Conservation (phyloP, 1,284 basidiomycete genomes). For the Trichosporon sp. region DNA sequence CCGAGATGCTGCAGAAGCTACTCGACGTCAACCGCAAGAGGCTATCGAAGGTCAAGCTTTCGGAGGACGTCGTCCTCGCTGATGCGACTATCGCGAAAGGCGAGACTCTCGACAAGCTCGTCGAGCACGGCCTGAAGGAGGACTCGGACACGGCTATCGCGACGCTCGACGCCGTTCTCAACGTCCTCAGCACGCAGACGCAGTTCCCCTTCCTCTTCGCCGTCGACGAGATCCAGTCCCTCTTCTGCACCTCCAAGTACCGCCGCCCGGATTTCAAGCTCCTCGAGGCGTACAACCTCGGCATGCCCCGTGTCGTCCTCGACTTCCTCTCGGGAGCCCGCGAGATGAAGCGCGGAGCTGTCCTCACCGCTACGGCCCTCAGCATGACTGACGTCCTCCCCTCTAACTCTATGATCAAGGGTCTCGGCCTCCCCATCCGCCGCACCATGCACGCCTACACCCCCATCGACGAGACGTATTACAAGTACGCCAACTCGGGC, state of each 20-base stretch:
- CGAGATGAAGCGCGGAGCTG: constrained; percentile 60
- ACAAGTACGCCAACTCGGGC: constrained; percentile 42
- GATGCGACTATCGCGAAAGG: constrained; percentile 60
- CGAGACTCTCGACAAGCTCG: constrained; percentile 64
- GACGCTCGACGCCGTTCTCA: constrained; percentile 68
- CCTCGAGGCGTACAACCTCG: constrained; percentile 78
- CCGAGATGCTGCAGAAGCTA: constrained; percentile 50
- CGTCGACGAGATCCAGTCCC: constrained; percentile 81
- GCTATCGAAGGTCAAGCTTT: constrained; percentile 53
- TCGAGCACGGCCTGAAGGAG: constrained; percentile 65
- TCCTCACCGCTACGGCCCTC: constrained; percentile 48
- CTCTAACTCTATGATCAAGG: constrained; percentile 36
- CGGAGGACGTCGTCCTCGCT: constrained; percentile 42
- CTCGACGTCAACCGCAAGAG: constrained; percentile 51
- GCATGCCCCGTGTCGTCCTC: constrained; percentile 74
- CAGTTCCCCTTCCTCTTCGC: constrained; percentile 78
- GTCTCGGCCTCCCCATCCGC: constrained; percentile 38
- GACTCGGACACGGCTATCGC: constrained; percentile 59
- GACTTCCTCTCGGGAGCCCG: constrained; percentile 73
- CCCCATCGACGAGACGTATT: constrained; percentile 43
- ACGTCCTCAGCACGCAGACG: constrained; percentile 69
- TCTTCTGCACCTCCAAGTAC: constrained; percentile 74
- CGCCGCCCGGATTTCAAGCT: constrained; percentile 73
- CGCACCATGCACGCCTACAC: constrained; percentile 48
- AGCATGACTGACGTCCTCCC: constrained; percentile 40